phyloP scores from a whole-genome alignment of 2,329 filamentous ascomycete species.

The Alternaria novae-zelandiae region DNA sequence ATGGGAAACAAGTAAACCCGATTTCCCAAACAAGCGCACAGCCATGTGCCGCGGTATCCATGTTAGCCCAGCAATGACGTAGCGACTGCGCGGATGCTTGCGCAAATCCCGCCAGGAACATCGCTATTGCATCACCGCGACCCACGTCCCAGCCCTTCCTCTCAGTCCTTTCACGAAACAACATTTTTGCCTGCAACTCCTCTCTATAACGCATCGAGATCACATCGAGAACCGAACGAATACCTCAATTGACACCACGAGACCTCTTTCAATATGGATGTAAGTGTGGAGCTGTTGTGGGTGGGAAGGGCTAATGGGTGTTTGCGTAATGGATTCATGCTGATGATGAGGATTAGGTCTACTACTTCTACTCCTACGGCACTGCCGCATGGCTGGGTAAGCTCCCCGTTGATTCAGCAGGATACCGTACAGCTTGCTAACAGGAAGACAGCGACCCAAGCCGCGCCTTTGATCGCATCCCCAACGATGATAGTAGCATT shows the following conservation, averaged over 20 bases:
- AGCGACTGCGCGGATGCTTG: constrained; percentile 9
- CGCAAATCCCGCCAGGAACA: constrained; percentile 12
- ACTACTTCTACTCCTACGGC: constrained; percentile 52
- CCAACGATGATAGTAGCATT: constrained; percentile 68
- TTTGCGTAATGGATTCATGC: neutral
- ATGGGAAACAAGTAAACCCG: constrained; percentile 5
- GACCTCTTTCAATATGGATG: constrained; percentile 7
- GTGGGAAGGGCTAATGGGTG: neutral
- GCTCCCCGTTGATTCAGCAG: neutral
- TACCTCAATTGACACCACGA: neutral
- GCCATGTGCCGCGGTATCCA: constrained; percentile 3
- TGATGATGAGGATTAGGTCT: constrained; percentile 44
- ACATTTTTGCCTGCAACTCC: neutral
- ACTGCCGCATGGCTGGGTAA: constrained; percentile 53
- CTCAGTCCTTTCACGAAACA: neutral
- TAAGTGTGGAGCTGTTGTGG: neutral
- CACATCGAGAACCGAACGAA: neutral
- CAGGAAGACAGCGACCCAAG: constrained; percentile 44
- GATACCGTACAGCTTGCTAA: constrained; percentile 8
- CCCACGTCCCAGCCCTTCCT: constrained; percentile 4
- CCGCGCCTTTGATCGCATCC: constrained; percentile 62
- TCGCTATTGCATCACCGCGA: constrained; percentile 2
- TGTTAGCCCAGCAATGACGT: constrained; percentile 11
- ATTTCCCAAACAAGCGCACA: neutral
- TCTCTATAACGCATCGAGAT: neutral